These are phyloP conservation scores for Podospora pseudopauciseta DNA, from an alignment of 495 filamentous ascomycete genomes.

Conservation along the genomic window DNA sequence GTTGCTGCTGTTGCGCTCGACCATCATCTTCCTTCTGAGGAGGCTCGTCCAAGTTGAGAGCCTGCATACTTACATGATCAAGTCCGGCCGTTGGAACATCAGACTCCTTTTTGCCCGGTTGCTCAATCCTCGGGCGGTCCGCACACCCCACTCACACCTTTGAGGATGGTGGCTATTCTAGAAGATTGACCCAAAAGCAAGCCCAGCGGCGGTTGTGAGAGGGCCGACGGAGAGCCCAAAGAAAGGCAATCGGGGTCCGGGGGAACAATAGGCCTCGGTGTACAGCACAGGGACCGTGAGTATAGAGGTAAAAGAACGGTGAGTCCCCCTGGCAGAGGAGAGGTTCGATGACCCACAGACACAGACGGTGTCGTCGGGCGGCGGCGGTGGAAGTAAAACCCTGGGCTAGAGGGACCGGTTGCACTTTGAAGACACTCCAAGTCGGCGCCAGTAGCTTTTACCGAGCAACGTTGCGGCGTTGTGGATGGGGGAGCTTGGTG, in stretches of 20 bases:
- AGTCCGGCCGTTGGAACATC: neutral
- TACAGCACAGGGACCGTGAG: neutral
- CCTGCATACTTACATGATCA: constrained; percentile 6
- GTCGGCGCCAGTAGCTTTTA: neutral
- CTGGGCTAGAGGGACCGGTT: neutral
- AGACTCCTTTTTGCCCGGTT: neutral
- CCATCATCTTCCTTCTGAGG: constrained; percentile 1
- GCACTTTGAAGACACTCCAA: neutral
- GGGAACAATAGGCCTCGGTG: neutral
- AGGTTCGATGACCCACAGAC: neutral
- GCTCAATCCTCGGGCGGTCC: neutral
- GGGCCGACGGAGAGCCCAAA: neutral
- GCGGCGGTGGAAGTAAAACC: neutral
- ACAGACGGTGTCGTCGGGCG: neutral
- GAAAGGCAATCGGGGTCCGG: neutral
- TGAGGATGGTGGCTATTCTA: neutral
- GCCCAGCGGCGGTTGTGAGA: neutral
- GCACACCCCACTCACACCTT: neutral
- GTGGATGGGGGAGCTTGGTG: neutral
- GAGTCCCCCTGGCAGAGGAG: neutral
- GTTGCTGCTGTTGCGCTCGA: constrained; percentile 10
- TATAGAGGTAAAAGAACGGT: neutral
- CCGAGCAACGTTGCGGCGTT: neutral
- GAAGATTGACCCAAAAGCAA: neutral
- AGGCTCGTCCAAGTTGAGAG: neutral